Evolutionary conservation across 768 basidiomycete species (phyloP), one percentile per base, ranked within the genome.

Genomic region (Hygrophorus russula): DNA sequence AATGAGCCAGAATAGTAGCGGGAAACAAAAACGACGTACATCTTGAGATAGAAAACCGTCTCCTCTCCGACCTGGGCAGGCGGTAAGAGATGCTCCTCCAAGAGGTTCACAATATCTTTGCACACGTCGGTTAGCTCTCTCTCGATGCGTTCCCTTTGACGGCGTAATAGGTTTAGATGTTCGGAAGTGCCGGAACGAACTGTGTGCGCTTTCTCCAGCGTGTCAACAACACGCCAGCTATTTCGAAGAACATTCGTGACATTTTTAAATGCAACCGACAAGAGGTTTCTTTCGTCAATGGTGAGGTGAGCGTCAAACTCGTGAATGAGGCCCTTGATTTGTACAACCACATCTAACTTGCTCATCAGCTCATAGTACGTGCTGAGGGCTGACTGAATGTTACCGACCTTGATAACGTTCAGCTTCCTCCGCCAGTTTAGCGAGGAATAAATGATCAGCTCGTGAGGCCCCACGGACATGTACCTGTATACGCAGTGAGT

Each of bases 211-310:
- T 80, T 71, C 64, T 86, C 83, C 49, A 88, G 70, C 44, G 72
- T 73, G 50, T 85, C 82, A 44, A 89, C 70, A 52, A 80, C 76
- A 53, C 88, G 74, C 89, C 89, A 92, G 51, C 85, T 87, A 39
- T 78, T 81, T 44, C 89, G 80, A 46, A 88, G 76, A 14, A 71
- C 76, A 54, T 87, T 86, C 14, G 87, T 93, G 50, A 84, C 68
- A 60, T 90, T 90, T 73, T 92, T 93, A 70, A 88, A 91, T 19
- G 89, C 88, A 47, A 90, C 76, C 2, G 88, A 91, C 45, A 91
- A 74, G 29, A 92, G 71, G 61, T 86, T 91, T 53, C 89, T 83
- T 65, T 92, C 88, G 57, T 92, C 88, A 51, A 82, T 72, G 39
- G 80, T 78, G 49, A 90, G 73, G 46, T 71, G 76, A 46, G 78